Evolutionary conservation across 192 early-diverging fungal genomes (phyloP).

Genomic region (Backusella circina): DNA sequence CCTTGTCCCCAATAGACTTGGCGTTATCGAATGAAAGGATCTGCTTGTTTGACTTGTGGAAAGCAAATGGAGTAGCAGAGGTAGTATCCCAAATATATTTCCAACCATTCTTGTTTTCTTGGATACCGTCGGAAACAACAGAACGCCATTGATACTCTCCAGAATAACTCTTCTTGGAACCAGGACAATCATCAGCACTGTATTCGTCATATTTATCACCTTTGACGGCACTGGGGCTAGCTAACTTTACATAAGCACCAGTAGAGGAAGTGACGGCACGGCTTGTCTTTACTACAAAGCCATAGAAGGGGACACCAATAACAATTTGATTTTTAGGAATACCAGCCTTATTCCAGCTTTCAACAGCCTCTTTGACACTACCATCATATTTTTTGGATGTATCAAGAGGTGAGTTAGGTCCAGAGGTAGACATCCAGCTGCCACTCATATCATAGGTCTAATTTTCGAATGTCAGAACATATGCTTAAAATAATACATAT

Average conservation of each 20-base stretch:
- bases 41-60: conserved; percentile 50
- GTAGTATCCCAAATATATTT: conserved; percentile 63
- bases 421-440: conserved; percentile 25
- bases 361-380: conserved; percentile 11
- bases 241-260: neutral
- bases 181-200: conserved; percentile 22
- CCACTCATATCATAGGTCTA: conserved; percentile 28
- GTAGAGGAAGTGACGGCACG: neutral
- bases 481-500: neutral
- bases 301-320: conserved; percentile 46
- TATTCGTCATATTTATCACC: conserved; percentile 34
- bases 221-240: conserved; percentile 1
- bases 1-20: conserved; percentile 49
- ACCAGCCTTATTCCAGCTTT: conserved; percentile 30
- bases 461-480: neutral
- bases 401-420: conserved; percentile 26
- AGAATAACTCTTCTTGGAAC: conserved; percentile 15
- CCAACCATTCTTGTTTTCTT: conserved; percentile 35
- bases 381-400: neutral
- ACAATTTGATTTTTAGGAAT: conserved; percentile 32
- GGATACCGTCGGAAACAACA: conserved; percentile 3
- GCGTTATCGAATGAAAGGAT: conserved; percentile 73
- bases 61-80: conserved; percentile 68
- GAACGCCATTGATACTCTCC: conserved; percentile 31
- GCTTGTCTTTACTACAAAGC: neutral